Evolutionary conservation across 192 early-diverging fungal species (phyloP).

Genomic region (Anaeromyces robustus): DNA sequence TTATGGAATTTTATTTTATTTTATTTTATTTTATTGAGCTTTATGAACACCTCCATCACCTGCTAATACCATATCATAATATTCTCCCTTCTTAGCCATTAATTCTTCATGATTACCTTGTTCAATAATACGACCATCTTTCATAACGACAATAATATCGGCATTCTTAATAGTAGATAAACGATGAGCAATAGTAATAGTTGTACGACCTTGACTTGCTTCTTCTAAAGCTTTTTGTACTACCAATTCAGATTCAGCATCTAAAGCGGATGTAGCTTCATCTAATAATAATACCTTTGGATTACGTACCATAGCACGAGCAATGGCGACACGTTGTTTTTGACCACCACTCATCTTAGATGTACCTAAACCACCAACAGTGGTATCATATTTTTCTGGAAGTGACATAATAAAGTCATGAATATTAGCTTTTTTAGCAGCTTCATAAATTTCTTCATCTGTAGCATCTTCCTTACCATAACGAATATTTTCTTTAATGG

Average conservation of each 20-base stretch:
- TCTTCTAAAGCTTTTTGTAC: no score
- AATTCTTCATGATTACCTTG: conserved; percentile 16
- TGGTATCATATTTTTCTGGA: conserved; percentile 37
- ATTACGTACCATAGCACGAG: conserved; percentile 62
- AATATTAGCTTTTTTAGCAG: conserved; percentile 63
- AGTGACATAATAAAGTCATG: conserved; percentile 61
- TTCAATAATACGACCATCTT: conserved; percentile 16
- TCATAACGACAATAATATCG: conserved; percentile 20
- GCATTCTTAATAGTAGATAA: conserved; percentile 15
- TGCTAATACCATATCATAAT: no score
- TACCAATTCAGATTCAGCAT: no score
- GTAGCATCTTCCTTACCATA: conserved; percentile 8
- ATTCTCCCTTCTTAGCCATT: neutral
- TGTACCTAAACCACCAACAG: conserved; percentile 4
- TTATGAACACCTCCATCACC: no score
- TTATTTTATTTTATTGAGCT: no score
- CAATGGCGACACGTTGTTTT: conserved; percentile 65
- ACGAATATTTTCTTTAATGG: conserved; percentile 3
- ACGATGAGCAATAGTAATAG: neutral
- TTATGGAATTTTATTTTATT: no score
- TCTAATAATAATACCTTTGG: conserved; percentile 13
- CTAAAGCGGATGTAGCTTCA: neutral
- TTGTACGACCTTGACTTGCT: no score
- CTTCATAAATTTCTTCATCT: conserved; percentile 45
- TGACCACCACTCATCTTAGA: conserved; percentile 22